Evolutionary conservation across 306 rosid species (phyloP).

Genomic region (Vicia faba): DNA sequence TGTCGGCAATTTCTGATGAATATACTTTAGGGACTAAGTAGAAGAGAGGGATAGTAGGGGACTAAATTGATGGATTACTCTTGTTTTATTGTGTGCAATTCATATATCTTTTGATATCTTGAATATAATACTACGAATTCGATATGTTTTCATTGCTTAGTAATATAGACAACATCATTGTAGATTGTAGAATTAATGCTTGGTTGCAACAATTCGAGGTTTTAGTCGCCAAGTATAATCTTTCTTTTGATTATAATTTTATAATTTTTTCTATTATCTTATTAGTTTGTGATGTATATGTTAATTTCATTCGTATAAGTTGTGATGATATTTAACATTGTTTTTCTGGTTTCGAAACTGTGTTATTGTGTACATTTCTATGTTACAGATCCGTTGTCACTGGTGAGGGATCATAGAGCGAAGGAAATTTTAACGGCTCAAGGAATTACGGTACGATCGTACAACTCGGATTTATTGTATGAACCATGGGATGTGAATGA

Average conservation of each 20-base stretch:
- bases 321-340: not conserved
- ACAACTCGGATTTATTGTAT: slow-evolving; percentile 89
- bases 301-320: slow-evolving; percentile 12
- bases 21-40: too few relatives aligned
- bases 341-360: slow-evolving; percentile 1
- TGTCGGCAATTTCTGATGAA: too few relatives aligned
- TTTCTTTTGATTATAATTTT: slow-evolving; percentile 11
- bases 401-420: slow-evolving; percentile 82
- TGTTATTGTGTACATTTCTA: slow-evolving; percentile 19
- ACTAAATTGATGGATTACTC: too few relatives aligned
- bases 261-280: slow-evolving; percentile 5
- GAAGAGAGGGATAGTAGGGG: too few relatives aligned
- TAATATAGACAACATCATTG: slow-evolving; percentile 1
- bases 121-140: too few relatives aligned
- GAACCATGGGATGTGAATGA: slow-evolving; percentile 99
- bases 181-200: not conserved
- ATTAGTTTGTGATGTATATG: slow-evolving; percentile 1
- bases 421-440: slow-evolving; percentile 82
- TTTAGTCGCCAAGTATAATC: not conserved
- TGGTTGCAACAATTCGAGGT: slow-evolving; percentile 31
- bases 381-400: slow-evolving; percentile 88
- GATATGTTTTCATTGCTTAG: slow-evolving; percentile 5
- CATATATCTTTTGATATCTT: too few relatives aligned
- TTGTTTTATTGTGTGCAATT: slow-evolving; percentile 11
- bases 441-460: slow-evolving; percentile 85